Base-by-base conservation (phyloP, 2,329 filamentous ascomycete species). In the Clonostachys solani region DNA sequence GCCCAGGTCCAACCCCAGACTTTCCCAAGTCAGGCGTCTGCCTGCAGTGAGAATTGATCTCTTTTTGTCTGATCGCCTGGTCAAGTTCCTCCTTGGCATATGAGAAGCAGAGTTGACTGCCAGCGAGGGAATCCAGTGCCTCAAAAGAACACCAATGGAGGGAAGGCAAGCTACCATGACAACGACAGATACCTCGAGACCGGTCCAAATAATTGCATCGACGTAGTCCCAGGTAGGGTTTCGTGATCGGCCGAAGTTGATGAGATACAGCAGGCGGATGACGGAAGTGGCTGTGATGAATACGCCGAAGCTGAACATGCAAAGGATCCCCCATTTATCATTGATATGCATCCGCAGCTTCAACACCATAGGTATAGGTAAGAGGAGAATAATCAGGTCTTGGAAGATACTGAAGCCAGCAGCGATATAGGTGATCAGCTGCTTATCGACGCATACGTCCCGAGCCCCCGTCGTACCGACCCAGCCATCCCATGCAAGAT, bases 261-360 rank as follows among this genome's bases (percentile, higher is more conserved):
- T 52, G 23, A 70, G 52, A 44, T 65, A 66, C 40, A 58, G 58
- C 18, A 73, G 58, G 2, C 66, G 60, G 15, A 67, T 57, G 42
- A 67, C 53, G 38, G 66, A 61, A 13, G 66, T 63, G 5, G 57
- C 62, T 5, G 69, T 54, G 13, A 65, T 64, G 44, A 75, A 69
- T 15, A 67, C 52, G 33, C 74, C 68, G 12, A 78, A 59, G 13
- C 64, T 67, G 44, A 78, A 64, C 58, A 78, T 71, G n/a, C 68
- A 42, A 2, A 60, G 59, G 4, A 77, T 62, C 33, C 67, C 67
- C 2, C 69, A 40, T 57, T 73, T 77, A 52, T 73, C 72, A 38
- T 67, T 64, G 16, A 58, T 57, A 13, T 62, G 62, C 12, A 74
- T 50, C 10, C 66, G 59, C 10, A 76, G 61, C 3, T 64, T 54